Percentiles rank a stretch among this genome's conserved stretches.
Conservation (phyloP, 2,329 filamentous ascomycete species). For the Nannizziopsis arthrosporioides region DNA sequence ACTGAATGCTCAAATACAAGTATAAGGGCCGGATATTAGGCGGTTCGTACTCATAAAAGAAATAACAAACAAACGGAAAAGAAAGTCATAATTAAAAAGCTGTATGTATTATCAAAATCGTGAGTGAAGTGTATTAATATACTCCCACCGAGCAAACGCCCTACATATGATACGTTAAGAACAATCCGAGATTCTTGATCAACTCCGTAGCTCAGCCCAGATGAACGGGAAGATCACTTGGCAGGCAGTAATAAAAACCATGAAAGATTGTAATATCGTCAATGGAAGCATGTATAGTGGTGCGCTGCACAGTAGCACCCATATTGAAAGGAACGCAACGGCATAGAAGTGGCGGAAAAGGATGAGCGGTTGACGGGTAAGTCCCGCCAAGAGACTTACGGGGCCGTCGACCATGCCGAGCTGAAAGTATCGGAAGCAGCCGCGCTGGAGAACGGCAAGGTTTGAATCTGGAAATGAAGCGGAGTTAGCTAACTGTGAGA, state of each 20-base stretch:
- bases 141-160: too few relatives aligned
- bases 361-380: conserved; percentile 63
- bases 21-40: too few relatives aligned
- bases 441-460: conserved; percentile 68
- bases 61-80: too few relatives aligned
- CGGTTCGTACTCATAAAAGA: too few relatives aligned
- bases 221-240: conserved; percentile 75
- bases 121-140: too few relatives aligned
- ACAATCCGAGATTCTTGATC: conserved; percentile 6
- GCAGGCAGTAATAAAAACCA: conserved; percentile 69
- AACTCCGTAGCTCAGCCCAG: conserved; percentile 50
- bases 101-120: too few relatives aligned
- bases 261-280: conserved; percentile 51
- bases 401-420: conserved; percentile 63
- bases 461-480: conserved; percentile 43
- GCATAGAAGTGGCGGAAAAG: conserved; percentile 90
- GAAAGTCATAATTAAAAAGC: too few relatives aligned
- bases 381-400: conserved; percentile 66
- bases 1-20: too few relatives aligned
- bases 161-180: background rate
- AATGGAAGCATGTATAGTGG: conserved; percentile 49
- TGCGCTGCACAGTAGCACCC: conserved; percentile 47
- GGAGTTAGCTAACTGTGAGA: background rate
- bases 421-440: conserved; percentile 89
- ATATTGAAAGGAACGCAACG: conserved; percentile 80